A percentile compares a stretch with the other conserved stretches of the same genome.
Conservation (phyloP, 192 early-diverging fungal genomes). For the Entomortierella parvispora region DNA sequence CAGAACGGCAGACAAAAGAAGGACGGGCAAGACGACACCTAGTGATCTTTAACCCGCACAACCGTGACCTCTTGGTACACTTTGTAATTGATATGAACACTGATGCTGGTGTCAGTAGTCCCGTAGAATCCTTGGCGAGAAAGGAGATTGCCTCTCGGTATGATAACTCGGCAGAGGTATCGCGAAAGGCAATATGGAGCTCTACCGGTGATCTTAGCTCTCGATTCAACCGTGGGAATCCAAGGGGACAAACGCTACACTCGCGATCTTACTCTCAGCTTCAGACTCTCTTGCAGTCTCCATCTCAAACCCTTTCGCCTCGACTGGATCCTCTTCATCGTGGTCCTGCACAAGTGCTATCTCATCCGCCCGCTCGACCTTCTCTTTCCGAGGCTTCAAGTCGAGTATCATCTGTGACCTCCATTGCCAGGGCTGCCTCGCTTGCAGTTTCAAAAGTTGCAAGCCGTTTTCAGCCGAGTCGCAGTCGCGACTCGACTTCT, state of each 20-base stretch:
- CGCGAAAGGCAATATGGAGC: background rate
- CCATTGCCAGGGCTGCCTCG: slow-evolving; percentile 40
- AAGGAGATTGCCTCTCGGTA: background rate
- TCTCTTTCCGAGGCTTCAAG: slow-evolving; percentile 28
- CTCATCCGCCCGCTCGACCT: slow-evolving; percentile 1
- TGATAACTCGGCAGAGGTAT: background rate
- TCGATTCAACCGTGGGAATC: background rate
- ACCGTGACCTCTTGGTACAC: slow-evolving; percentile 48
- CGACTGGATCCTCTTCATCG: background rate
- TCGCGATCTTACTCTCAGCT: slow-evolving; percentile 42
- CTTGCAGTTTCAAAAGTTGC: slow-evolving; percentile 41
- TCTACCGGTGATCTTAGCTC: slow-evolving; percentile 16
- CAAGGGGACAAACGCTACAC: background rate
- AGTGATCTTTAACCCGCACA: slow-evolving; percentile 55
- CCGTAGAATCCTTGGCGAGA: background rate
- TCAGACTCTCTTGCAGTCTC: slow-evolving; percentile 18
- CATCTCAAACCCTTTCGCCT: slow-evolving; percentile 12
- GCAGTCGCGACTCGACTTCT: slow-evolving; percentile 25
- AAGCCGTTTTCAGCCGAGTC: slow-evolving; percentile 16
- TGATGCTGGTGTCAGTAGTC: background rate
- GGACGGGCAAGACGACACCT: slow-evolving; percentile 39
- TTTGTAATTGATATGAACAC: slow-evolving; percentile 48
- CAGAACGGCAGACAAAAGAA: slow-evolving; percentile 1
- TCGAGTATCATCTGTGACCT: slow-evolving; percentile 44
- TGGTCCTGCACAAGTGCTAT: background rate